These are phyloP conservation scores for Rubroboletus satanas DNA, from an alignment of 768 basidiomycete genomes.

Conservation along the genomic window DNA sequence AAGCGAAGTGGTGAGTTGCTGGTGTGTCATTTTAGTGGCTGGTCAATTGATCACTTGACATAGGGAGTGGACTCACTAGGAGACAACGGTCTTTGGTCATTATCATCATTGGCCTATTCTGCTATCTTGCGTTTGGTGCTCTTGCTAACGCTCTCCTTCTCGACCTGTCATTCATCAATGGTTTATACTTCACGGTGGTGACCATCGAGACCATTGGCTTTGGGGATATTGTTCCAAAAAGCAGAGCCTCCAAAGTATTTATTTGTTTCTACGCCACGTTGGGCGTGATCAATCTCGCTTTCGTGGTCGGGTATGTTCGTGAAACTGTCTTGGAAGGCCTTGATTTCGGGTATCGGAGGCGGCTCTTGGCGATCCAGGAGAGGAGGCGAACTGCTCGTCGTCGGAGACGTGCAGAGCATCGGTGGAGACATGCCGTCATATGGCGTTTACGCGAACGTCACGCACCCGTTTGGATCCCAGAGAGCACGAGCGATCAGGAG, in stretches of 20 bases:
- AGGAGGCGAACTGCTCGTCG: slow-evolving; percentile 41
- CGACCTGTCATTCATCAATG: slow-evolving; percentile 60
- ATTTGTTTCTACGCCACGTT: slow-evolving; percentile 53
- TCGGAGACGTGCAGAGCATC: slow-evolving; percentile 43
- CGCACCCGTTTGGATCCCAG: slow-evolving; percentile 51
- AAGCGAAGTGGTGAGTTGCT: slow-evolving; percentile 49
- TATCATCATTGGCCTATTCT: slow-evolving; percentile 68
- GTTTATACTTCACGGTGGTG: slow-evolving; percentile 73
- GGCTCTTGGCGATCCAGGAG: slow-evolving; percentile 44
- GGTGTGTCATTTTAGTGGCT: background rate
- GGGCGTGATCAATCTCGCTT: slow-evolving; percentile 61
- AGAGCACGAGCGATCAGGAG: slow-evolving; percentile 16
- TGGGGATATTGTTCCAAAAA: slow-evolving; percentile 64
- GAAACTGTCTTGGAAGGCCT: slow-evolving; percentile 73
- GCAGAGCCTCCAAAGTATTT: slow-evolving; percentile 53
- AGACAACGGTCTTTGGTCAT: slow-evolving; percentile 80
- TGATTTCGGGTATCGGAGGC: slow-evolving; percentile 59
- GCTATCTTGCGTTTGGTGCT: slow-evolving; percentile 71
- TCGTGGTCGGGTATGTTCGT: slow-evolving; percentile 61
- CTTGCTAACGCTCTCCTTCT: slow-evolving; percentile 51
- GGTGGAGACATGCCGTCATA: slow-evolving; percentile 62
- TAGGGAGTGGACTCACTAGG: slow-evolving; percentile 75
- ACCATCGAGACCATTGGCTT: slow-evolving; percentile 74
- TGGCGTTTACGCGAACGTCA: slow-evolving; percentile 54
- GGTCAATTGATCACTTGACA: background rate